Base-by-base conservation (phyloP, 2,329 filamentous ascomycete genomes). In the Ambrosiella xylebori region DNA sequence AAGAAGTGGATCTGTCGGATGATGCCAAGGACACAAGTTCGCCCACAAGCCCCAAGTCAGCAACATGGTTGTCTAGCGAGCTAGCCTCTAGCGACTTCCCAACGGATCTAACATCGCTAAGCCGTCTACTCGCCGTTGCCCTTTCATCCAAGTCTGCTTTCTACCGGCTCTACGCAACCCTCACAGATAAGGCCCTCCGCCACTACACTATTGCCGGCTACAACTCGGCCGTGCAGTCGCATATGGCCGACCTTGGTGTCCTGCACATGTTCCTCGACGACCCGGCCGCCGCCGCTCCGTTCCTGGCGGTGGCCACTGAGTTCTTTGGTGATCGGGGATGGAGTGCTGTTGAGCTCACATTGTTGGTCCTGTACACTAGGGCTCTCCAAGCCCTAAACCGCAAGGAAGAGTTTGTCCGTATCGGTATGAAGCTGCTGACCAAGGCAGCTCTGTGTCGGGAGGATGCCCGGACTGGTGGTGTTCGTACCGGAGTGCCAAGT, bases 131-230 rank as follows among this genome's bases (percentile, higher is more conserved):
- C 1, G 75, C 74, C 27, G 76, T 78, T 1, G 83, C 83, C 0
- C 70, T 86, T 1, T 75, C 78, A 61, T 82, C 77, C 38, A 72
- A 74, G 58, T 78, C 80, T 13, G 78, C 80, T 54, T 90, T 86
- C 63, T 83, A 83, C 62, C 73, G 74, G 6, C 72, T 84, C 0
- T 86, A 84, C 64, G 81, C 91, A 66, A 82, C 80, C 8, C 74
- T 96, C n/a, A 95, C 88, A 7, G 85, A 93, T 64, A 84, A 86
- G 61, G 84, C 90, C 2, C 79, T 94, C 59, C 85, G 86, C 1
- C 86, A 95, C 66, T 94, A 87, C 67, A 82, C 82, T 12, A 80
- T 88, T 3, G 88, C 90, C 3, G 85, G 83, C 58, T 85, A 91
- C 62, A 76, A 76, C 0, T 85, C 94, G 64, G 86, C 88, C 7